Conservation (phyloP, 306 rosid species). For the Malus asiatica region DNA sequence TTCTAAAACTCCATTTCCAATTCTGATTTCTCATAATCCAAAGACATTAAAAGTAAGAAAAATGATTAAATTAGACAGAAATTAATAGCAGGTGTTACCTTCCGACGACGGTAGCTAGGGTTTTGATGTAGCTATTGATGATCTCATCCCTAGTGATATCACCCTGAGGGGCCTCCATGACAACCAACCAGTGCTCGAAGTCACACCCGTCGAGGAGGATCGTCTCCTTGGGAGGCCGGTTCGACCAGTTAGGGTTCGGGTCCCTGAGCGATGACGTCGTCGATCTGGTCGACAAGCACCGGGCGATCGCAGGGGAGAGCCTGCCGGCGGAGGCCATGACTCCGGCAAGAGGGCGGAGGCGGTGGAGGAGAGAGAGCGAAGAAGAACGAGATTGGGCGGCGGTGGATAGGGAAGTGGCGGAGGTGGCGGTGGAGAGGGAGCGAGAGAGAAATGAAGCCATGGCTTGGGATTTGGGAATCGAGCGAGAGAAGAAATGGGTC, state of each 20-base stretch:
- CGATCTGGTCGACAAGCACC: conserved; percentile 60
- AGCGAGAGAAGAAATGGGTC: conserved; percentile 43
- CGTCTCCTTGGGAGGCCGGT: conserved; percentile 90
- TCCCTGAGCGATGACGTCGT: conserved; percentile 83
- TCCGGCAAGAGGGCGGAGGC: conserved; percentile 63
- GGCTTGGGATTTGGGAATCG: conserved; percentile 49
- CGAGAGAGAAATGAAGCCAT: conserved; percentile 44
- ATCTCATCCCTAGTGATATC: conserved; percentile 67
- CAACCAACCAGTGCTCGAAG: conserved; percentile 96
- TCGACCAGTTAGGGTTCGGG: conserved; percentile 91
- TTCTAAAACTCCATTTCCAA: background rate
- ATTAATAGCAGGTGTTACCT: conserved; percentile 30
- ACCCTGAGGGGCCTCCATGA: conserved; percentile 81
- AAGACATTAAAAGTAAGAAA: background rate
- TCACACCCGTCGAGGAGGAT: conserved; percentile 93
- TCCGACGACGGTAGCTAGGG: conserved; percentile 58
- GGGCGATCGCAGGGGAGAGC: conserved; percentile 10
- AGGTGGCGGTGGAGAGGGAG: conserved; percentile 35
- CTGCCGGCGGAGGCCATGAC: conserved; percentile 9
- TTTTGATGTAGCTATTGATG: conserved; percentile 71
- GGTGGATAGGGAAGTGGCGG: conserved; percentile 18
- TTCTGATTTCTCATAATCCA: background rate
- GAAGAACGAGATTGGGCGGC: conserved; percentile 24
- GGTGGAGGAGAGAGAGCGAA: conserved; percentile 37
- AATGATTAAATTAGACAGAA: background rate